Evolutionary conservation across 208 protist genomes (phyloP), one percentile per base, ranked within the genome.

Genomic region (Tritrichomonas foetus): DNA sequence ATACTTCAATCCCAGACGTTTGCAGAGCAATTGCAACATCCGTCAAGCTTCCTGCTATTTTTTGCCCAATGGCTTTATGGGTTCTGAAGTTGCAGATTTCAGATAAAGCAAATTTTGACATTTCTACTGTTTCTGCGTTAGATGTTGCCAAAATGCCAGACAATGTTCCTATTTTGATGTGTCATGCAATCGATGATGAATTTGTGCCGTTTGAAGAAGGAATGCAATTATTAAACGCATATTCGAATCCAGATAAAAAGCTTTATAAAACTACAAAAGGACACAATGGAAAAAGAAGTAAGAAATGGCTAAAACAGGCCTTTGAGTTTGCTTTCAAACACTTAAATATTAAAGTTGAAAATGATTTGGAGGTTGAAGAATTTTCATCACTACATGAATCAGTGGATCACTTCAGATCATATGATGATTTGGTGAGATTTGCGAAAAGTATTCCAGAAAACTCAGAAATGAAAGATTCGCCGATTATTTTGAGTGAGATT

Each of bases 151-250:
- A 16, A 22, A 33, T n/a, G 14, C 2, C 2, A 50, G 41, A 53
- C 0, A 36, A 2, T 13, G 74, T 82, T 53, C 74, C 74, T n/a
- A 50, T 49, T 20, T 30, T 82, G 9, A 0, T n/a, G 8, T 33
- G 74, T 25, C 74, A 82, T 50, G 74, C 74, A 50, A 82, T 20
- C 20, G 74, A 82, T 82, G 74, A 82, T 49, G 74, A 82, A 50
- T 82, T 82, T 49, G 30, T 82, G 47, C 74, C 74, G 8, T n/a
- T 82, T 27, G 74, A 82, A 30, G 39, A 82, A 82, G 33, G 74
- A 0, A 2, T 8, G 50, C 9, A 49, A 82, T 1, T 82, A 1
- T 82, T 82, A 33, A 14, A 3, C 11, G 2, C 33, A 0, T 82
- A 82, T 41, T 30, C 0, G 3, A 30, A 14, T 20, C 0, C 0